Evolutionary conservation across 2,329 filamentous ascomycete genomes (phyloP), one percentile per base, ranked within the genome.

Genomic region (Xenoacremonium recifei): DNA sequence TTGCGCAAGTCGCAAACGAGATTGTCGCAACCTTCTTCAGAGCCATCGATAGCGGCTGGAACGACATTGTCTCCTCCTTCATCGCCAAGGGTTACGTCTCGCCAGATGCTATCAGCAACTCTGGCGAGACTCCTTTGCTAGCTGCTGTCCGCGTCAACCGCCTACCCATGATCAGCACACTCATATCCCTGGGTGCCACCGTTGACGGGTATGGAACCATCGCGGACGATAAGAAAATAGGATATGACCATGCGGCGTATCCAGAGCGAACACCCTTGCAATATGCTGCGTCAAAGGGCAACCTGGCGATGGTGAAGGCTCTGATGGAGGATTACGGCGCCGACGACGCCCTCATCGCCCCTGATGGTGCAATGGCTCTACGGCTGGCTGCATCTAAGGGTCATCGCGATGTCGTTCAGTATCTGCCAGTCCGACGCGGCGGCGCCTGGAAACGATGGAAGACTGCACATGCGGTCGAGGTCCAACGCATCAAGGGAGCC

Each of bases 311-410:
- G 4, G 71, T 70, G 21, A 65, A 59, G 46, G 53, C 73, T 1
- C 54, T 76, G 11, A 54, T 68, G 35, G 60, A 69, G 15, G 62
- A 66, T 11, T 65, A 66, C 17, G 54, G 59, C 15, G 71, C 71
- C 11, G 64, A 74, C 47, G 71, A 75, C 50, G 51, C 59, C 2
- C 37, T 71, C 5, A 57, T 75, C 7, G 70, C 71, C 1, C 67
- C 69, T 4, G 70, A 74, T 39, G 73, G 71, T 0, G 64, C 71
- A 37, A 60, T 68, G 1, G 72, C 72, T 1, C 54, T 75, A 12
- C 66, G 72, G 2, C 61, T 76, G 1, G 72, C 73, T 1, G 69
- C 69, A 1, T 44, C 50, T 2, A 62, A 60, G 16, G 61, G 64
- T 1, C 71, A 75, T 40, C 54, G 63, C 13, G 71, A 73, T 6